A percentile compares a stretch with the other conserved stretches of the same genome.
These are phyloP conservation scores for Purshia tridentata DNA, from an alignment of 306 rosid genomes.

Conservation along the genomic window DNA sequence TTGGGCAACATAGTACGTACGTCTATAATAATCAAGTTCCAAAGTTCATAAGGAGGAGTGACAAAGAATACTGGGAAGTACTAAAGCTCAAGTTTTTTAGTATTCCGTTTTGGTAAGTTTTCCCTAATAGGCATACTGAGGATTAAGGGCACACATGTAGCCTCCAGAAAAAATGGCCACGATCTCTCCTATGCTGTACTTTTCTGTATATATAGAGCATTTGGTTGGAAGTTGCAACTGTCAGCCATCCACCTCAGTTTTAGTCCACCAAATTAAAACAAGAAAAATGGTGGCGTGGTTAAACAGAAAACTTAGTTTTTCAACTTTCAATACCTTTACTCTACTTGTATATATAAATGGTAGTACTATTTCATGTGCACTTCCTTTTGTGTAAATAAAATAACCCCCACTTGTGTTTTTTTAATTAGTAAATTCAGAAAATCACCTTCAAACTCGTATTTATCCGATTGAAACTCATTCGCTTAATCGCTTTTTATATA, in stretches of 20 bases:
- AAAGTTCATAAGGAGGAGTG: not conserved
- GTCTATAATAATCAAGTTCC: not conserved
- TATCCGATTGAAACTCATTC: too few relatives aligned
- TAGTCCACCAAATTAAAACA: not conserved
- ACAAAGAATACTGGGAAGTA: not conserved
- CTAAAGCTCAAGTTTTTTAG: not conserved
- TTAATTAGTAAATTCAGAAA: too few relatives aligned
- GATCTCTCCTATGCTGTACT: not conserved
- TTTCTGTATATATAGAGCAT: too few relatives aligned
- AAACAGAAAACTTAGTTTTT: too few relatives aligned
- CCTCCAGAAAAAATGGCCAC: not conserved
- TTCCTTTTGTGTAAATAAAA: too few relatives aligned
- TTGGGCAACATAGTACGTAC: not conserved
- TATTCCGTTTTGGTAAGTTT: not conserved
- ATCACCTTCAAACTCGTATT: too few relatives aligned
- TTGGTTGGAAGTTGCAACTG: not conserved
- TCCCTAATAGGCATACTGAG: not conserved
- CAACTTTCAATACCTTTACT: too few relatives aligned
- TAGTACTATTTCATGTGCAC: too few relatives aligned
- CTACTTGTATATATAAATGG: too few relatives aligned
- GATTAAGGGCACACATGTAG: not conserved
- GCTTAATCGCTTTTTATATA: too few relatives aligned
- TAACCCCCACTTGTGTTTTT: too few relatives aligned
- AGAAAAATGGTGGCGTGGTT: not conserved
- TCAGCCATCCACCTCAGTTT: not conserved